Conservation (phyloP, 1,284 basidiomycete genomes). For the Malassezia furfur region DNA sequence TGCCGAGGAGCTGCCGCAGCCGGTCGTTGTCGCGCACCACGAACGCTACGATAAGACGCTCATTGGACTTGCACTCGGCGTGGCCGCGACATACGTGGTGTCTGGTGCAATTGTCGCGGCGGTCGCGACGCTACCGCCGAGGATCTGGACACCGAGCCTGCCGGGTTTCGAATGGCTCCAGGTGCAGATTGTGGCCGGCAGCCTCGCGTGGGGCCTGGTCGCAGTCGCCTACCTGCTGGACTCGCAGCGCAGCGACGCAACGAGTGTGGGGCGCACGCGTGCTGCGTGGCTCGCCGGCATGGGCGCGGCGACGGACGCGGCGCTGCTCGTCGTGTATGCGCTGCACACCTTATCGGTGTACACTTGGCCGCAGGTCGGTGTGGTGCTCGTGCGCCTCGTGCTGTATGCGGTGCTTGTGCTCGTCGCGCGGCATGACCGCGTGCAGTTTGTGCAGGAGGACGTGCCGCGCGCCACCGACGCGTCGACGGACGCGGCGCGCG, state of each 20-base stretch:
- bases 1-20: slow-evolving; percentile 1
- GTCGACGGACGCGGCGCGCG: slow-evolving; percentile 20
- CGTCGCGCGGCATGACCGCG: not conserved
- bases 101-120: slow-evolving; percentile 36
- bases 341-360: slow-evolving; percentile 12
- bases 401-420: not conserved
- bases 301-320: slow-evolving; percentile 20
- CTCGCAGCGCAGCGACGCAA: slow-evolving; percentile 8
- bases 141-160: slow-evolving; percentile 34
- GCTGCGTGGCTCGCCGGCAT: slow-evolving; percentile 20
- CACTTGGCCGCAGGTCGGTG: slow-evolving; percentile 13
- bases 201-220: slow-evolving; percentile 30
- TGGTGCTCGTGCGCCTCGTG: not conserved
- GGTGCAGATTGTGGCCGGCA: slow-evolving; percentile 31
- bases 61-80: slow-evolving; percentile 4
- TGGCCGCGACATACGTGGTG: slow-evolving; percentile 30
- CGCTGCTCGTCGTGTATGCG: slow-evolving; percentile 23
- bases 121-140: slow-evolving; percentile 34
- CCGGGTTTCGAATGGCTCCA: slow-evolving; percentile 29
- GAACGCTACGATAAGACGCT: not conserved
- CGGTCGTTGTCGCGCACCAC: slow-evolving; percentile 8
- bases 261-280: not conserved
- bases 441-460: not conserved
- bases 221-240: slow-evolving; percentile 32
- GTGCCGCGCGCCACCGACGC: slow-evolving; percentile 11